Evolutionary conservation across 768 basidiomycete species (phyloP).

Genomic region (Jaapia argillacea): DNA sequence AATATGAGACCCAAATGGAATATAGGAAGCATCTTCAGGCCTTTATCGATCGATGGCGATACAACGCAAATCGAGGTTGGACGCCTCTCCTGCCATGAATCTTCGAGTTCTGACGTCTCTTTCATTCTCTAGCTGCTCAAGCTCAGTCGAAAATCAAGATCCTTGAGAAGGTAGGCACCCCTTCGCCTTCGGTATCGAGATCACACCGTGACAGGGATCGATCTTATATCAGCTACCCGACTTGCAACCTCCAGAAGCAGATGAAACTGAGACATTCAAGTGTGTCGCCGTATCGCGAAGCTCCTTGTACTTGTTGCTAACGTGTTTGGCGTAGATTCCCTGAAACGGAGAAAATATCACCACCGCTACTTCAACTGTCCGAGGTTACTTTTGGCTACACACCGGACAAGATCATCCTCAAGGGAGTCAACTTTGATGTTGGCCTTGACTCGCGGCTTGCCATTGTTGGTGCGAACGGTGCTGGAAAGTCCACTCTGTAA

Average conservation of each 20-base stretch:
- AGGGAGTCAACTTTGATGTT: conserved; percentile 80
- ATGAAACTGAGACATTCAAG: conserved; percentile 92
- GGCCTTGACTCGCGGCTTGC: conserved; percentile 93
- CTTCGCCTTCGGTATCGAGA: too few species aligned
- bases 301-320: not conserved
- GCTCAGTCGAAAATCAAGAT: conserved; percentile 70
- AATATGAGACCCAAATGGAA: conserved; percentile 93
- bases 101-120: not conserved
- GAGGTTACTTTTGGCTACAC: conserved; percentile 88
- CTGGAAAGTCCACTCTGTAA: conserved; percentile 92
- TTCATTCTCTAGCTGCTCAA: conserved; percentile 55
- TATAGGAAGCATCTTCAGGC: conserved; percentile 94
- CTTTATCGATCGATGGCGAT: conserved; percentile 97
- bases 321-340: conserved; percentile 52
- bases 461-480: conserved; percentile 90
- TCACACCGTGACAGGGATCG: too few species aligned
- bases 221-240: conserved; percentile 74
- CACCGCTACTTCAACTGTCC: conserved; percentile 87
- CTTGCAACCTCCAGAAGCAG: conserved; percentile 83
- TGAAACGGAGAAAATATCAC: conserved; percentile 95
- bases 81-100: not conserved
- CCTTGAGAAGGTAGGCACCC: conserved; percentile 53
- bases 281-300: conserved; percentile 17
- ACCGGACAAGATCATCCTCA: conserved; percentile 65
- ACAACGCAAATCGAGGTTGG: conserved; percentile 86